phyloP scores from a whole-genome alignment of 371 early-diverging fungal genomes.

The Synchytrium microbalum region DNA sequence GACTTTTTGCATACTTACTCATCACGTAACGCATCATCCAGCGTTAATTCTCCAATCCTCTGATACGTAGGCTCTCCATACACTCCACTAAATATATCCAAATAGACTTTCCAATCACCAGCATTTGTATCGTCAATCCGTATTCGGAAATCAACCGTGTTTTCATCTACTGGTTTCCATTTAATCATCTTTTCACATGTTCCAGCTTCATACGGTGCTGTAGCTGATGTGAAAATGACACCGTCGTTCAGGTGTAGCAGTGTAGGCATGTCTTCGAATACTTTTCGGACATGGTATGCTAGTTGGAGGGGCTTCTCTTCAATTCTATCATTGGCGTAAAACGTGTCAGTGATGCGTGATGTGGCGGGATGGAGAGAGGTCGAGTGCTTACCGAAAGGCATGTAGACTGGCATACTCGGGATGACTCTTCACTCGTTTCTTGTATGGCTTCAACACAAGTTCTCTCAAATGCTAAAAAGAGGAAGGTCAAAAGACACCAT shows the following conservation, averaged over 20 bases:
- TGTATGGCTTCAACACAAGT: slow-evolving; percentile 63
- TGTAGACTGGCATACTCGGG: slow-evolving; percentile 33
- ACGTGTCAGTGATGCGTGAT: too few relatives aligned
- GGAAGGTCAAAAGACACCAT: too few relatives aligned
- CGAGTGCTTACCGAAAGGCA: slow-evolving; percentile 67
- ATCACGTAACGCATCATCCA: slow-evolving; percentile 11
- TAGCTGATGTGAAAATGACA: slow-evolving; percentile 87
- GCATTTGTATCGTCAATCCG: slow-evolving; percentile 2
- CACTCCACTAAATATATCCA: slow-evolving; percentile 6
- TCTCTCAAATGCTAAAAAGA: slow-evolving; percentile 53
- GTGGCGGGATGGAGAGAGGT: too few relatives aligned
- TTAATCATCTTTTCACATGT: slow-evolving; percentile 91
- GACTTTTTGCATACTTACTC: slow-evolving; percentile 2
- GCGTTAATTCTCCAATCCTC: slow-evolving; percentile 13
- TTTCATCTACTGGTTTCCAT: slow-evolving; percentile 98
- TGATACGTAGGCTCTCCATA: slow-evolving; percentile 13
- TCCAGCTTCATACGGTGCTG: slow-evolving; percentile 76
- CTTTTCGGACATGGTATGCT: slow-evolving; percentile 23
- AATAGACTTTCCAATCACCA: not conserved
- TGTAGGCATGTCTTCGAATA: slow-evolving; percentile 58
- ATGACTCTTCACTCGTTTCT: slow-evolving; percentile 37
- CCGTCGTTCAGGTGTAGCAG: slow-evolving; percentile 94
- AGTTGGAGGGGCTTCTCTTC: slow-evolving; percentile 29
- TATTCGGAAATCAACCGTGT: slow-evolving; percentile 88
- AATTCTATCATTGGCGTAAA: too few relatives aligned